A percentile compares a stretch with the other conserved stretches of the same genome.
Evolutionary conservation across 2,329 filamentous ascomycete genomes (phyloP).

Genomic region (Exophiala bonariae): DNA sequence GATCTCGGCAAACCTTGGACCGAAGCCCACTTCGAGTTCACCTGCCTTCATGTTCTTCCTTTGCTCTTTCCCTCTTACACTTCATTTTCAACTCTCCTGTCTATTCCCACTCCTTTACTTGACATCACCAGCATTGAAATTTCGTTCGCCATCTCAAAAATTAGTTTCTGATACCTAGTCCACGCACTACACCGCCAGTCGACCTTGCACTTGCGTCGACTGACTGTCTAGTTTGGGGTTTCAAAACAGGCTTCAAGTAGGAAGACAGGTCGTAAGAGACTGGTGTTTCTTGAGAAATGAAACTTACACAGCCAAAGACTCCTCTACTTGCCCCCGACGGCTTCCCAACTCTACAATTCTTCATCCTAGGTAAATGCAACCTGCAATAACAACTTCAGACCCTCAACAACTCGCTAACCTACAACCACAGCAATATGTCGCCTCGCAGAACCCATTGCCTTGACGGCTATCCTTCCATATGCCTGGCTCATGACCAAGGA

Average conservation of each 20-base stretch:
- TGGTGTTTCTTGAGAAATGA: slow-evolving; percentile 54
- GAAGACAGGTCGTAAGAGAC: slow-evolving; percentile 49
- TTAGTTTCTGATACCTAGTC: background rate
- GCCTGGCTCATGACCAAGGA: slow-evolving; percentile 80
- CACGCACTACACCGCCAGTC: background rate
- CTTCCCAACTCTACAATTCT: slow-evolving; percentile 81
- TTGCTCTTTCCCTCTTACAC: background rate
- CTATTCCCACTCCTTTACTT: background rate
- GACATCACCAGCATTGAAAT: no score
- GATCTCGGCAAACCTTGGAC: no score
- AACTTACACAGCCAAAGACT: slow-evolving; percentile 60
- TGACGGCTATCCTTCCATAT: slow-evolving; percentile 92
- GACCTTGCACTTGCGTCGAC: slow-evolving; percentile 1
- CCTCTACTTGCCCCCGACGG: slow-evolving; percentile 60
- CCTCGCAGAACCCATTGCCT: slow-evolving; percentile 85
- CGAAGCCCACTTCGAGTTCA: no score
- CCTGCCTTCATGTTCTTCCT: no score
- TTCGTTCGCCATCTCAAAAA: background rate
- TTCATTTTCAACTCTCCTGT: background rate
- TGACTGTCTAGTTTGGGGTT: slow-evolving; percentile 1
- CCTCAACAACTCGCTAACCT: slow-evolving; percentile 1
- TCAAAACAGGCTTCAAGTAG: background rate
- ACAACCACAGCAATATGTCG: slow-evolving; percentile 76
- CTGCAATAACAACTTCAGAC: slow-evolving; percentile 3
- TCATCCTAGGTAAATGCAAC: slow-evolving; percentile 66